Conservation (phyloP, 495 filamentous ascomycete genomes). For the Penicillium samsonianum region DNA sequence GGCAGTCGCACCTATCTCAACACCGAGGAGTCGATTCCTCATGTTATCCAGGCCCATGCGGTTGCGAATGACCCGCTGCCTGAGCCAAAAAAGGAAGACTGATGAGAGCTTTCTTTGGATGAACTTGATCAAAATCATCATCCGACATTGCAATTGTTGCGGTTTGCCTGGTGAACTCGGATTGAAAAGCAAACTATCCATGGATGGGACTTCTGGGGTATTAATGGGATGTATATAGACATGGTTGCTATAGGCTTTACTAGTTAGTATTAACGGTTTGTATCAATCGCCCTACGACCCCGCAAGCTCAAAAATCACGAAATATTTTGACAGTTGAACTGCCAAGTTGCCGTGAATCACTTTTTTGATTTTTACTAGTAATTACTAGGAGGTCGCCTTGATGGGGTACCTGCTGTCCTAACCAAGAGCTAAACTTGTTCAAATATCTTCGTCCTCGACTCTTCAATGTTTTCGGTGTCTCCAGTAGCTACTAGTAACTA, state of each 20-base stretch:
- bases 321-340: too few species aligned
- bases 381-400: neutral
- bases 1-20: constrained; percentile 39
- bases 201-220: too few species aligned
- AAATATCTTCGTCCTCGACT: neutral
- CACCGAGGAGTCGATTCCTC: constrained; percentile 40
- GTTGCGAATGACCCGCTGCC: constrained; percentile 25
- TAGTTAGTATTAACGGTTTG: too few species aligned
- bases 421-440: neutral
- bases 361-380: neutral
- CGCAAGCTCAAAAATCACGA: too few species aligned
- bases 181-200: neutral
- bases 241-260: too few species aligned
- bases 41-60: constrained; percentile 39
- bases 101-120: neutral
- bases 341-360: too few species aligned
- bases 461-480: neutral
- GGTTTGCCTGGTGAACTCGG: neutral
- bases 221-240: neutral
- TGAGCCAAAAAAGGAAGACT: constrained; percentile 19
- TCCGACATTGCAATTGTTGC: neutral
- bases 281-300: neutral
- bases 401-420: neutral
- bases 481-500: neutral
- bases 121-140: neutral